Conservation (phyloP, 148 eudicot genomes). For the Vaccinium corymbosum region DNA sequence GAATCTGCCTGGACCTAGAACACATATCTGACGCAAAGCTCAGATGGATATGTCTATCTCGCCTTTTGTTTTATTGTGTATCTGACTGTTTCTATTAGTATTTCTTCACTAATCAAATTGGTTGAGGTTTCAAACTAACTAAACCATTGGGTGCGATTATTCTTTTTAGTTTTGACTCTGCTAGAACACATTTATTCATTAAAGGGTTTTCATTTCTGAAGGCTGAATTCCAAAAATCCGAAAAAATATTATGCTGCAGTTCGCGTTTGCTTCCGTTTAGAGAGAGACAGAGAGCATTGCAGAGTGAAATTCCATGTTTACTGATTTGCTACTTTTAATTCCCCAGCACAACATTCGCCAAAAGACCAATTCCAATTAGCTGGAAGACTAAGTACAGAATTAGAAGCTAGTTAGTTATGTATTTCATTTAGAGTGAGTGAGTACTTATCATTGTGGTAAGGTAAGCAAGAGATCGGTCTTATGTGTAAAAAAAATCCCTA, state of each 20-base stretch:
- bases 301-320: background rate
- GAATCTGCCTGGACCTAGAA: background rate
- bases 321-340: background rate
- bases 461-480: background rate
- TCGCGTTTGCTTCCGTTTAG: background rate
- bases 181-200: background rate
- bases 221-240: background rate
- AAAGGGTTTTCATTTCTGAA: background rate
- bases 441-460: background rate
- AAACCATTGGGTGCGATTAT: no score
- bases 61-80: no score
- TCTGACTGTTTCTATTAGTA: no score
- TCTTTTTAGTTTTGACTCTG: background rate
- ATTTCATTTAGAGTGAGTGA: background rate
- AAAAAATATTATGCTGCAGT: background rate
- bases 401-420: background rate
- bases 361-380: background rate
- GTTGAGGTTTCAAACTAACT: no score
- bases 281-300: background rate
- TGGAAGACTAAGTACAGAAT: no score
- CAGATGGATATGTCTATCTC: background rate
- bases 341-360: background rate
- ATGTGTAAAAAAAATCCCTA: background rate
- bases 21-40: background rate
- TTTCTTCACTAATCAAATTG: no score